These are phyloP conservation scores for Apiotrichum laibachii DNA, from an alignment of 1,284 basidiomycete genomes.

Conservation along the genomic window DNA sequence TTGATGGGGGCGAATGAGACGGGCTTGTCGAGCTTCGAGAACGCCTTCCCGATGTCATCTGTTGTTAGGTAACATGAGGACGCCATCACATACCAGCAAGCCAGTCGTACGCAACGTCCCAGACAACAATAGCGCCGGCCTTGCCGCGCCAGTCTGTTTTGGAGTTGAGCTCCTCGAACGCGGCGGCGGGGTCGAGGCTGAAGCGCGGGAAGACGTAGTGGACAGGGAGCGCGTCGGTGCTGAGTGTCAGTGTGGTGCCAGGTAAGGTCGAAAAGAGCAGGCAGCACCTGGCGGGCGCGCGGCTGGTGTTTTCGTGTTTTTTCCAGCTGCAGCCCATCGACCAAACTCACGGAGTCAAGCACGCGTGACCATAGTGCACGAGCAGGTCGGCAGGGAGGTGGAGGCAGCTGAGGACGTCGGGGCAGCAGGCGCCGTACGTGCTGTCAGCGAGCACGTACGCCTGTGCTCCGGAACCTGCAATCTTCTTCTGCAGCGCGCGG, in stretches of 20 bases:
- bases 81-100: slow-evolving; percentile 56
- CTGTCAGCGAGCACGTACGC: slow-evolving; percentile 93
- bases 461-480: slow-evolving; percentile 55
- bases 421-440: slow-evolving; percentile 96
- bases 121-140: slow-evolving; percentile 60
- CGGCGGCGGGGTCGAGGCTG: slow-evolving; percentile 33
- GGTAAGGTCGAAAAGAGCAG: background rate
- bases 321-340: background rate
- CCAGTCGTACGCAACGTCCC: slow-evolving; percentile 81
- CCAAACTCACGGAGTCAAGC: slow-evolving; percentile 62
- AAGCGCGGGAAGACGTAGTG: slow-evolving; percentile 52
- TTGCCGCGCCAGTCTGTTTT: slow-evolving; percentile 28
- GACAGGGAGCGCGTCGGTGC: slow-evolving; percentile 50
- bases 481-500: slow-evolving; percentile 60
- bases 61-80: background rate
- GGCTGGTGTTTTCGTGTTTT: background rate
- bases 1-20: slow-evolving; percentile 38
- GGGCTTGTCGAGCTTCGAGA: slow-evolving; percentile 23
- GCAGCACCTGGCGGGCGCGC: background rate
- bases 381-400: slow-evolving; percentile 89
- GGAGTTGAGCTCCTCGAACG: slow-evolving; percentile 27
- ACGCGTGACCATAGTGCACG: slow-evolving; percentile 96
- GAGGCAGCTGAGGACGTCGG: slow-evolving; percentile 92
- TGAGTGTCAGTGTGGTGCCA: slow-evolving; percentile 10
- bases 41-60: slow-evolving; percentile 31